Percentiles rank a stretch among this genome's conserved stretches.
Evolutionary conservation across 2,329 filamentous ascomycete genomes (phyloP).

Genomic region (Colletotrichum orbiculare): DNA sequence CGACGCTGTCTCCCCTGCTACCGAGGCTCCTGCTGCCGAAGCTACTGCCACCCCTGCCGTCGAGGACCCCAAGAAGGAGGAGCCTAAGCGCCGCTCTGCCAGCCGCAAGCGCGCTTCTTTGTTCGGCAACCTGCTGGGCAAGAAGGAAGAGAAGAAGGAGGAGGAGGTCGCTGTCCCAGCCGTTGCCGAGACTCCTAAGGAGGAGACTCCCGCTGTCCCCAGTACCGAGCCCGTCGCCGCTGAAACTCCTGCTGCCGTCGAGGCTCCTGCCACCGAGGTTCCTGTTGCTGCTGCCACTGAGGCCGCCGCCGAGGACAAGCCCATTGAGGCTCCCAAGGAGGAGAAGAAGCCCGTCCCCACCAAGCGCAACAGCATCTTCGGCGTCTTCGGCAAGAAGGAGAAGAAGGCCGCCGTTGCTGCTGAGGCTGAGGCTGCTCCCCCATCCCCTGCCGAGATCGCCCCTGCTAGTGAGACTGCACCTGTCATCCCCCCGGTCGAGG

Average conservation of each 20-base stretch:
- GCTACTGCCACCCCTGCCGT: constrained; percentile 45
- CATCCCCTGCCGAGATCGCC: constrained; percentile 49
- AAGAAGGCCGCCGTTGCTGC: constrained; percentile 68
- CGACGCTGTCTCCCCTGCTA: constrained; percentile 43
- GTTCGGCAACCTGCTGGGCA: constrained; percentile 67
- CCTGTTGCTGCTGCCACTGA: constrained; percentile 47
- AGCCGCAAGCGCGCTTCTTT: constrained; percentile 75
- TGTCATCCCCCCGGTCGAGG: constrained; percentile 69
- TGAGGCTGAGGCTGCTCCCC: constrained; percentile 57
- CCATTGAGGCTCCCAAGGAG: constrained; percentile 47
- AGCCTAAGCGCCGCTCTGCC: constrained; percentile 71
- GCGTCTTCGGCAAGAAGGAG: constrained; percentile 65
- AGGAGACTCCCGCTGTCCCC: constrained; percentile 43
- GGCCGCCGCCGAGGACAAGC: constrained; percentile 52
- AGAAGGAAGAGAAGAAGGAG: constrained; percentile 63
- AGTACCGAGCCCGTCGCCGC: constrained; percentile 45
- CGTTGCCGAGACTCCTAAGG: constrained; percentile 49
- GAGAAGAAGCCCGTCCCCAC: constrained; percentile 57
- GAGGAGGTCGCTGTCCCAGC: constrained; percentile 46
- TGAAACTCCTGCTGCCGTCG: constrained; percentile 47
- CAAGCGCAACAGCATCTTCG: constrained; percentile 70
- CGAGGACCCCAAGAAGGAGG: constrained; percentile 61
- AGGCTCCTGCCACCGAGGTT: constrained; percentile 49
- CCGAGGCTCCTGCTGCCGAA: constrained; percentile 42
- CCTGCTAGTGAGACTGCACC: constrained; percentile 63